Conservation (phyloP, 2,329 filamentous ascomycete genomes). For the Neofusicoccum ribis region DNA sequence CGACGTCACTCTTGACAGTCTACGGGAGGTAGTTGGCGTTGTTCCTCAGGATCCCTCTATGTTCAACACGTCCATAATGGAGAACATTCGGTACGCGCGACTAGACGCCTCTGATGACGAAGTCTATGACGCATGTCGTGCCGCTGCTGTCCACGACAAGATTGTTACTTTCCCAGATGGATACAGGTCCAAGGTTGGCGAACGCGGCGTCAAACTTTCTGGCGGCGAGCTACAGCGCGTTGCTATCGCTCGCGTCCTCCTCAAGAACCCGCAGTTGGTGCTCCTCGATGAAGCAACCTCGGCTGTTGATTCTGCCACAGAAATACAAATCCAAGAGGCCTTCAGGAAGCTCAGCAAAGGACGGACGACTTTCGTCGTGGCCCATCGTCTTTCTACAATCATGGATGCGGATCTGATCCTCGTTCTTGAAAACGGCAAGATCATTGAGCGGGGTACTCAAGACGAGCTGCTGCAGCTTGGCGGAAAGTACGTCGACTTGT, state of each 20-base stretch:
- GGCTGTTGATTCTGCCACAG: constrained; percentile 75
- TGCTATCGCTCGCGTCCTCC: constrained; percentile 70
- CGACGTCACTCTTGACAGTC: constrained; percentile 57
- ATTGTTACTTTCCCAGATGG: constrained; percentile 57
- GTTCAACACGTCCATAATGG: constrained; percentile 64
- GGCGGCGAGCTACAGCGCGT: constrained; percentile 68
- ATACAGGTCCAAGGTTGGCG: constrained; percentile 42
- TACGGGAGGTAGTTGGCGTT: constrained; percentile 61
- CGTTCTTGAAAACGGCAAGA: constrained; percentile 73
- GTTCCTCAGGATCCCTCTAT: constrained; percentile 66
- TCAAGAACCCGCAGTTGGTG: constrained; percentile 78
- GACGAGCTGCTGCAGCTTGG: constrained; percentile 69
- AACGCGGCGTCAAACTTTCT: constrained; percentile 52
- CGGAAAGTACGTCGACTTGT: constrained; percentile 80
- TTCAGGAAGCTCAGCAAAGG: constrained; percentile 59
- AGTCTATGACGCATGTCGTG: constrained; percentile 60
- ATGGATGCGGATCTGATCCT: constrained; percentile 84
- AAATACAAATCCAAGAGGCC: constrained; percentile 66
- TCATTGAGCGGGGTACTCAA: constrained; percentile 78
- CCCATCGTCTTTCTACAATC: constrained; percentile 81
- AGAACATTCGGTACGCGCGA: constrained; percentile 65
- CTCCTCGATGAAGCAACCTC: constrained; percentile 87
- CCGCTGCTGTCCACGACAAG: constrained; percentile 65
- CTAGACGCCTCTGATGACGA: constrained; percentile 63
- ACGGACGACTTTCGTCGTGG: constrained; percentile 67